Evolutionary conservation across 2,329 filamentous ascomycete genomes (phyloP).

Genomic region (Teratosphaeria pseudoeucalypti): DNA sequence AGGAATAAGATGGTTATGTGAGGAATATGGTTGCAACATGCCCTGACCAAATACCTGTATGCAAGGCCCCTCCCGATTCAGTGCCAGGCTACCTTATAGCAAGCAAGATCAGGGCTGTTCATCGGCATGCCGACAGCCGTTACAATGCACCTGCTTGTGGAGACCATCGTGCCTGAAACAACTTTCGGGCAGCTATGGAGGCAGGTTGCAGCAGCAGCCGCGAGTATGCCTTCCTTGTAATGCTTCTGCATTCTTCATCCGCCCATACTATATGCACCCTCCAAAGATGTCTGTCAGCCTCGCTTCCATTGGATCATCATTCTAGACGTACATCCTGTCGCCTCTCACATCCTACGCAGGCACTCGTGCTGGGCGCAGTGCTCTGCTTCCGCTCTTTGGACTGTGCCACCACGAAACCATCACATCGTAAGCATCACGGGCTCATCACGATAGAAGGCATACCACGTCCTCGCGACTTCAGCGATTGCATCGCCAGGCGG

Average conservation of each 20-base stretch:
- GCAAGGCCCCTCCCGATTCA: neutral
- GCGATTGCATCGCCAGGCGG: neutral
- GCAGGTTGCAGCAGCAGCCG: neutral
- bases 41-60: neutral
- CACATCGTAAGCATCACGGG: neutral
- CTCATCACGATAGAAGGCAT: neutral
- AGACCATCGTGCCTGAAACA: neutral
- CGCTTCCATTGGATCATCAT: neutral
- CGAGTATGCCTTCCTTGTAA: neutral
- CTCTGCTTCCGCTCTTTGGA: neutral
- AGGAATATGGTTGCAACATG: neutral
- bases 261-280: too few relatives aligned
- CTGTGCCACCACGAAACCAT: neutral
- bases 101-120: neutral
- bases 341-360: neutral
- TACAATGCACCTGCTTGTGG: too few relatives aligned
- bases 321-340: neutral
- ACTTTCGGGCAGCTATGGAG: neutral
- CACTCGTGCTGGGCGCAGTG: neutral
- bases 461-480: neutral
- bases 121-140: neutral
- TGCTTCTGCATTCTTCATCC: neutral
- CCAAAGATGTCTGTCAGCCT: too few relatives aligned
- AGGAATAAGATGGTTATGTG: conserved; percentile 14
- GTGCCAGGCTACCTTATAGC: neutral